These are phyloP conservation scores for Crepidotus sp. DNA, from an alignment of 1,284 basidiomycete species.

Conservation along the genomic window DNA sequence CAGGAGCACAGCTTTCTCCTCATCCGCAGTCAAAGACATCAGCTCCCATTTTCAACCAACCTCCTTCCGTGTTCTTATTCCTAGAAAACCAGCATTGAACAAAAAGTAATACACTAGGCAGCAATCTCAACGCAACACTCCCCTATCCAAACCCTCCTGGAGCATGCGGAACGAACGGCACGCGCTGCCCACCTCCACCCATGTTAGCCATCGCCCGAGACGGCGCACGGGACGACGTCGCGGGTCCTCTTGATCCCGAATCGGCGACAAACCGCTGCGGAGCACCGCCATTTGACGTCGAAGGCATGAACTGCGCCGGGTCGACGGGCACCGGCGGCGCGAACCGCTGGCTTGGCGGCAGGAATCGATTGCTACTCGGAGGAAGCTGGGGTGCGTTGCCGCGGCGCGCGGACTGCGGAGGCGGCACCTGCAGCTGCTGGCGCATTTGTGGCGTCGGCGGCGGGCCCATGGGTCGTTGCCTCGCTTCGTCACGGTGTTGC, in stretches of 20 bases:
- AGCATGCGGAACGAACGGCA: constrained; percentile 36
- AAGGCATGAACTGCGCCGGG: constrained; percentile 23
- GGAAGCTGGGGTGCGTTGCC: constrained; percentile 8
- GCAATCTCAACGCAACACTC: neutral
- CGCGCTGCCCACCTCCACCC: constrained; percentile 33
- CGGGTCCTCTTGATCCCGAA: constrained; percentile 20
- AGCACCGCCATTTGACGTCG: constrained; percentile 14
- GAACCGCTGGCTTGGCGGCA: constrained; percentile 15
- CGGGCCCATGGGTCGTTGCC: constrained; percentile 17
- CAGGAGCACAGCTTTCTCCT: constrained; percentile 1
- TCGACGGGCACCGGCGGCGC: constrained; percentile 18
- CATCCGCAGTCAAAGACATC: neutral
- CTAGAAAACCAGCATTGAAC: constrained; percentile 4
- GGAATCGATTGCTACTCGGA: constrained; percentile 9
- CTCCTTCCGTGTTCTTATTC: constrained; percentile 1
- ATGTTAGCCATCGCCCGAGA: constrained; percentile 6
- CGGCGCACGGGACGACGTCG: constrained; percentile 21
- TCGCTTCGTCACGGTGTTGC: constrained; percentile 14
- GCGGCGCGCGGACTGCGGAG: constrained; percentile 13
- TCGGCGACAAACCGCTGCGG: constrained; percentile 17
- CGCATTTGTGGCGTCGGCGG: constrained; percentile 17
- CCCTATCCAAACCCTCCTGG: constrained; percentile 23
- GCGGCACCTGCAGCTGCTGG: neutral
- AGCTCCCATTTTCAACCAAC: no score
- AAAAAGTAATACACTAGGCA: neutral